Evolutionary conservation across 148 eudicot genomes (phyloP).

Genomic region (Camellia japonica): DNA sequence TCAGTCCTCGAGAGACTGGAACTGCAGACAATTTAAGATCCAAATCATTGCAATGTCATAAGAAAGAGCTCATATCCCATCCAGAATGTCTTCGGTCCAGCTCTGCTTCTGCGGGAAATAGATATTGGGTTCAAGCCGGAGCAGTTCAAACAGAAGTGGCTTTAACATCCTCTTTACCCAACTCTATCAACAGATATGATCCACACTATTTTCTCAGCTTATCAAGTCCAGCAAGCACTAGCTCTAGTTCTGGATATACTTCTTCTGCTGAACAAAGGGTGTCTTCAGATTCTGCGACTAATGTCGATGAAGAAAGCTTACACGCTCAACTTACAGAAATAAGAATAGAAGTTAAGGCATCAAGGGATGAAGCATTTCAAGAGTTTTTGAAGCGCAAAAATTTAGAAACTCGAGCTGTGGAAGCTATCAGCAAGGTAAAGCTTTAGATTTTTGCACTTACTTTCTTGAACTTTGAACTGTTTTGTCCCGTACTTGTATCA

Average conservation of each 20-base stretch:
- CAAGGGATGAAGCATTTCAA: slow-evolving; percentile 35
- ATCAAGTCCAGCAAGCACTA: slow-evolving; percentile 22
- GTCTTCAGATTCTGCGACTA: slow-evolving; percentile 34
- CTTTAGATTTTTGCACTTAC: neutral
- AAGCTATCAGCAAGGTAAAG: slow-evolving; percentile 50
- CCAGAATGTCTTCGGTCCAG: slow-evolving; percentile 26
- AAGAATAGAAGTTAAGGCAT: slow-evolving; percentile 39
- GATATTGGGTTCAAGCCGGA: slow-evolving; percentile 26
- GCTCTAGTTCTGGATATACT: slow-evolving; percentile 27
- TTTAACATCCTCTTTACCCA: slow-evolving; percentile 17
- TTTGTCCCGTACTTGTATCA: neutral
- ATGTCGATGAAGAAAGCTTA: slow-evolving; percentile 45
- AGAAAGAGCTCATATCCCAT: slow-evolving; percentile 24
- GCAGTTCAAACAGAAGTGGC: slow-evolving; percentile 24
- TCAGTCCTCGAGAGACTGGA: slow-evolving; percentile 17
- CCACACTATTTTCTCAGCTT: slow-evolving; percentile 14
- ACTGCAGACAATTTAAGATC: slow-evolving; percentile 33
- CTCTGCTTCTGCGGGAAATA: slow-evolving; percentile 31
- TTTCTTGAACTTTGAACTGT: neutral
- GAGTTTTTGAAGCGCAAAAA: slow-evolving; percentile 49
- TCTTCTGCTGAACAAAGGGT: slow-evolving; percentile 29
- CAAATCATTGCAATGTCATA: slow-evolving; percentile 28
- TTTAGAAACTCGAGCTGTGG: slow-evolving; percentile 55
- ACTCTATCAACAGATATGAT: slow-evolving; percentile 20
- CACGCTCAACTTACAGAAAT: slow-evolving; percentile 42